phyloP scores from a whole-genome alignment of 805 yeast genomes.

The Torulaspora franciscae region DNA sequence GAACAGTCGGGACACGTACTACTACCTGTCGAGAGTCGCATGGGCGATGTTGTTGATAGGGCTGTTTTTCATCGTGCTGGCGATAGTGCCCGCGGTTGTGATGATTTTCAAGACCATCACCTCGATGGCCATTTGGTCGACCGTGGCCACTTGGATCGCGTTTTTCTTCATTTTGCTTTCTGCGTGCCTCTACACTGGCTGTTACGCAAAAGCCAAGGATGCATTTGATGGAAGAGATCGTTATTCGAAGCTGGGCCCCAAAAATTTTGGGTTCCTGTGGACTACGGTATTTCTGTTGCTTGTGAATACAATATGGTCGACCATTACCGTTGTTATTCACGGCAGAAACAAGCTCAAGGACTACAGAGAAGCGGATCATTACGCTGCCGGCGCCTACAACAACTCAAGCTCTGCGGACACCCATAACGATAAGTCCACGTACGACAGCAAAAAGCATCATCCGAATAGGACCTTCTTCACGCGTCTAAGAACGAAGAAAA shows the following conservation, averaged over 20 bases:
- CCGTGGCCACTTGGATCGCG: constrained; percentile 34
- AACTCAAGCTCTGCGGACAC: constrained; percentile 16
- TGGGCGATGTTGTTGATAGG: constrained; percentile 61
- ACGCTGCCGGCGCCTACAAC: constrained; percentile 3
- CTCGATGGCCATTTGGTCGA: constrained; percentile 19
- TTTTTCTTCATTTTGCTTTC: constrained; percentile 43
- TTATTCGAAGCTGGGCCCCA: constrained; percentile 42
- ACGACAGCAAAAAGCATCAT: constrained; percentile 12
- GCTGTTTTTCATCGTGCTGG: constrained; percentile 47
- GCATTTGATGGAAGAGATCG: constrained; percentile 44
- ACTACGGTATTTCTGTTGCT: constrained; percentile 12
- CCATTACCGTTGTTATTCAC: constrained; percentile 13
- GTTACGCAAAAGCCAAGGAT: constrained; percentile 49
- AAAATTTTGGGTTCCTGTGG: constrained; percentile 63
- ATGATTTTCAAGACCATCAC: constrained; percentile 21
- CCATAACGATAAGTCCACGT: constrained; percentile 18
- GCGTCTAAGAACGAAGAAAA: constrained; percentile 14
- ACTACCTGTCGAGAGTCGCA: constrained; percentile 62
- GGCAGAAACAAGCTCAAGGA: constrained; percentile 8
- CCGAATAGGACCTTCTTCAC: constrained; percentile 11
- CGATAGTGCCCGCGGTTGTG: constrained; percentile 40
- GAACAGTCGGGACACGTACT: constrained; percentile 48
- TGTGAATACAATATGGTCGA: constrained; percentile 23
- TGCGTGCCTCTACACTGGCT: constrained; percentile 49
- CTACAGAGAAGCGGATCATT: constrained; percentile 4